Evolutionary conservation across 768 basidiomycete species (phyloP), one percentile per base, ranked within the genome.

Genomic region (Mycena galericulata): DNA sequence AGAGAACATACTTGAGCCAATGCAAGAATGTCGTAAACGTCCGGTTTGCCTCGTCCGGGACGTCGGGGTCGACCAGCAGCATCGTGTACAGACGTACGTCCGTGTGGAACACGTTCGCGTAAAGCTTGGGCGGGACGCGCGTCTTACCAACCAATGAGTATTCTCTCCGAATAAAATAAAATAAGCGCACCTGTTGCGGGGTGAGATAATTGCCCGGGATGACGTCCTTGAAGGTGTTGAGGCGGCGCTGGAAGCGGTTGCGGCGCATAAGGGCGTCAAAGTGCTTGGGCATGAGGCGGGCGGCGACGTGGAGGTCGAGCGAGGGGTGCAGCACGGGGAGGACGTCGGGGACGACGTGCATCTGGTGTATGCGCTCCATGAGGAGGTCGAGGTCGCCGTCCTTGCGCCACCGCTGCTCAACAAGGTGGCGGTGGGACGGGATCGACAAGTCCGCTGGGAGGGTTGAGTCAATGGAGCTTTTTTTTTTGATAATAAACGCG

Each of bases 331-430:
- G 75, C 40, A 82, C 82, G 1, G 93, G 89, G 20, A 98, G 77
- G 14, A 97, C 81, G 75, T 99, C 97, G 0, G 97, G 97, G 2
- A 98, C 84, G 64, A 99, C 90, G 55, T 90, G 81, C 95, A 98
- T 95, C 80, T 96, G 94, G 72, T 95, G 86, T 49, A 99, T 75
- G 75, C 97, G 92, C 76, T 98, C 94, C 95, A 98, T 98, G 77
- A 98, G 82, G 40, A 96, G 82, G 76, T 98, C 96, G 38, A 98
- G 82, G 30, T 86, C 86, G 2, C 96, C 97, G 47, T 94, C 89
- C 57, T 90, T 90, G 63, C 94, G 85, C 97, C 96, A 99, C 72
- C 86, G 85, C 73, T 92, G 88, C 78, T 97, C 95, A 5, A 91
- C 79, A 32, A 99, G 81, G 75, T 94, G 89, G n/a, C 95, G 86